Conservation (phyloP, 2,329 filamentous ascomycete genomes). For the Calonectria henricotiae region DNA sequence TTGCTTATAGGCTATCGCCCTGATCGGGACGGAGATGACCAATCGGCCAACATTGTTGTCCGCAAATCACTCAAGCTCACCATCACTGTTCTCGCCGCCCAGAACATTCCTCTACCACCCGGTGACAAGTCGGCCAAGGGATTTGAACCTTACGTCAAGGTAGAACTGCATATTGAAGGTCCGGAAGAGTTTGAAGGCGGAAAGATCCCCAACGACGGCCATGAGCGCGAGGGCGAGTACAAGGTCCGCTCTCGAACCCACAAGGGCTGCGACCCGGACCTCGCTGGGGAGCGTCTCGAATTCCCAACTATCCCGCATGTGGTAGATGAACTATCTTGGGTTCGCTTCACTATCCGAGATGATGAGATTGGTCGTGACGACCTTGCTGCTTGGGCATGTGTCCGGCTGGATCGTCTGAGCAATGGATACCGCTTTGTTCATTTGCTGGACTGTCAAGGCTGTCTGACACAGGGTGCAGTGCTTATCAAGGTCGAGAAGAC, state of each 20-base stretch:
- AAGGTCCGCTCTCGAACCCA: conserved; percentile 74
- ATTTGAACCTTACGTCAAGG: conserved; percentile 87
- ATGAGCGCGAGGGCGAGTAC: conserved; percentile 64
- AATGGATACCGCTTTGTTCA: conserved; percentile 85
- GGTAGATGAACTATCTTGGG: conserved; percentile 80
- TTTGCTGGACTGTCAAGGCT: conserved; percentile 79
- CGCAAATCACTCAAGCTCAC: conserved; percentile 78
- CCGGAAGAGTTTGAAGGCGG: conserved; percentile 63
- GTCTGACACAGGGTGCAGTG: conserved; percentile 77
- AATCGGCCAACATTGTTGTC: conserved; percentile 55
- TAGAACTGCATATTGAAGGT: conserved; percentile 87
- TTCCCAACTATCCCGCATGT: conserved; percentile 73
- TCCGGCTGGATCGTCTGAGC: conserved; percentile 85
- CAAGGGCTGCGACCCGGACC: conserved; percentile 76
- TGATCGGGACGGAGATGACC: conserved; percentile 44
- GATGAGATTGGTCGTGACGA: conserved; percentile 86
- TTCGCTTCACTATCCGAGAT: conserved; percentile 90
- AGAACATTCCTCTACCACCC: conserved; percentile 79
- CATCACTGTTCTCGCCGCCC: conserved; percentile 83
- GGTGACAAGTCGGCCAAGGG: conserved; percentile 67
- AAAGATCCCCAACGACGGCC: conserved; percentile 59
- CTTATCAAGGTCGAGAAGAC: conserved; percentile 82
- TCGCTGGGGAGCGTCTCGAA: conserved; percentile 70
- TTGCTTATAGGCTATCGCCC: conserved; percentile 55
- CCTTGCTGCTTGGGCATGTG: conserved; percentile 90